These are phyloP conservation scores for Rhododendron ferrugineum DNA, from an alignment of 148 eudicot species.

Conservation along the genomic window DNA sequence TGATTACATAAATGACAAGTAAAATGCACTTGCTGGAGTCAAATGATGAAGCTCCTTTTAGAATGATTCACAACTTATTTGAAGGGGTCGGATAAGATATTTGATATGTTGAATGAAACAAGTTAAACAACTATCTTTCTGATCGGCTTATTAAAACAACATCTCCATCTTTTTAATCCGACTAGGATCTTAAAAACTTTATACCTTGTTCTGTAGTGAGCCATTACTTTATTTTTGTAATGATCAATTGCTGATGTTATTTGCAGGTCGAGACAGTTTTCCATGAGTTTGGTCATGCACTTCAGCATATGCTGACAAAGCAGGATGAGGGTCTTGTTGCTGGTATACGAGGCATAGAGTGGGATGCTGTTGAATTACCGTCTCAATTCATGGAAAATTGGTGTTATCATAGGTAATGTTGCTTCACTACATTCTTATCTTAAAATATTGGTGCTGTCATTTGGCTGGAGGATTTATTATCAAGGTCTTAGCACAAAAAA, in stretches of 20 bases:
- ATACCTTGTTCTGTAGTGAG: neutral
- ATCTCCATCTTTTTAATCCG: neutral
- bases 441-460: neutral
- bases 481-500: neutral
- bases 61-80: neutral
- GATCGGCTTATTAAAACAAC: neutral
- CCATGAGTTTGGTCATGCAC: conserved; percentile 99
- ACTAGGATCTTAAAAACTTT: neutral
- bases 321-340: conserved; percentile 98
- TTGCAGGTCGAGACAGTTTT: conserved; percentile 95
- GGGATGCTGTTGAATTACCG: conserved; percentile 99
- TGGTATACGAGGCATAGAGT: conserved; percentile 92
- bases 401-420: conserved; percentile 87
- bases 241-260: neutral
- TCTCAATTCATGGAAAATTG: conserved; percentile 99
- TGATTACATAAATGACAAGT: neutral
- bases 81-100: neutral
- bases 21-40: conserved; percentile 1
- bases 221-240: neutral
- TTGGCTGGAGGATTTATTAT: neutral
- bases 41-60: neutral
- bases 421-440: neutral
- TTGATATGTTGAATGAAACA: neutral
- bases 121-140: neutral
- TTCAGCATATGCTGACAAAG: conserved; percentile 97